Evolutionary conservation across 1,284 basidiomycete species (phyloP).

Genomic region (Taiwanofungus camphoratus): DNA sequence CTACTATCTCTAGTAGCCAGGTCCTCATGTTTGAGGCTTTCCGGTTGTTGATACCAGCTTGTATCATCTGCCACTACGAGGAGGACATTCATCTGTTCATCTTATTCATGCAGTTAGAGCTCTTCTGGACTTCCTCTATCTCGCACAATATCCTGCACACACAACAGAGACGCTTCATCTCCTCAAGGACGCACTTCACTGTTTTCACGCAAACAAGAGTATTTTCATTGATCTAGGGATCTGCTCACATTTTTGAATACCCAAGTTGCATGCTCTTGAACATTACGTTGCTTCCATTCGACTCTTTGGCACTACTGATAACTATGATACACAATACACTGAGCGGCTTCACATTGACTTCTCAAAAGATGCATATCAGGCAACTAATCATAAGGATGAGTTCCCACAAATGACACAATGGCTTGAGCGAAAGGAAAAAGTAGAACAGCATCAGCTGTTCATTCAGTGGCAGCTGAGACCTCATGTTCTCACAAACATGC

Average conservation of each 20-base stretch:
- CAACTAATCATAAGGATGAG: conserved; percentile 29
- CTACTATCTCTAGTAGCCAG: no score
- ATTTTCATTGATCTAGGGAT: conserved; percentile 22
- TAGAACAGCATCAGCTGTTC: conserved; percentile 2
- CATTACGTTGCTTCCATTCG: conserved; percentile 21
- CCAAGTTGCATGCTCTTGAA: conserved; percentile 23
- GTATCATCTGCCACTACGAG: no score
- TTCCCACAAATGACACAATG: conserved; percentile 31
- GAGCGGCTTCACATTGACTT: conserved; percentile 28
- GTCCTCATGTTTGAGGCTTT: no score
- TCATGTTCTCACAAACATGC: not conserved
- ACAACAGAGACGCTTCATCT: conserved; percentile 12
- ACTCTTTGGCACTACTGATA: conserved; percentile 18
- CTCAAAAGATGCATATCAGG: conserved; percentile 25
- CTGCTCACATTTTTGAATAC: conserved; percentile 23
- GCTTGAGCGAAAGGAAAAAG: conserved; percentile 21
- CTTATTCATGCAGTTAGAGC: conserved; percentile 11
- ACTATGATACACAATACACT: conserved; percentile 23
- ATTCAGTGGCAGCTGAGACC: conserved; percentile 6
- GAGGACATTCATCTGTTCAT: not conserved
- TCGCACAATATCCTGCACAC: conserved; percentile 20
- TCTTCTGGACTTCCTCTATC: conserved; percentile 16
- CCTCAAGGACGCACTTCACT: conserved; percentile 15
- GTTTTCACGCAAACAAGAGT: conserved; percentile 26
- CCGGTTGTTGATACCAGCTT: no score